Base-by-base conservation (phyloP, 352 stramenopile species). In the Blastocystis sp. region DNA sequence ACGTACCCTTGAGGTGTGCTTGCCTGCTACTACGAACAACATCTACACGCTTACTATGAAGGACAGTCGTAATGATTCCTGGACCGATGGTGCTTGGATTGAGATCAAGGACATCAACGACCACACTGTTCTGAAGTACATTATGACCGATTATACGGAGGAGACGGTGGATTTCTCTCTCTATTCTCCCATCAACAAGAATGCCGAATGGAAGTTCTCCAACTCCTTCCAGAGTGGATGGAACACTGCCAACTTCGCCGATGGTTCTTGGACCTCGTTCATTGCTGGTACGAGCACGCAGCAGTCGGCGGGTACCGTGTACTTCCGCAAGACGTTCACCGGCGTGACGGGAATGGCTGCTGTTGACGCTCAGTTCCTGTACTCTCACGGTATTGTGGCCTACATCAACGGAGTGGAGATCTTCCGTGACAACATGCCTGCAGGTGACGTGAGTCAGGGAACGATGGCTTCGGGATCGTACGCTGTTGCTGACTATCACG, bases 321-420 rank as follows among this genome's bases (percentile, higher is more conserved):
- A 73, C 18, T 73, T 46, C 36, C 38, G 61, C 21, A 51, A 73
- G n/a, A 36, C 61, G n/a, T 73, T 73, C 36, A 73, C 18, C 29
- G 61, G 61, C 18, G 18, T 73, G 18, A 16, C 8, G 18, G 61
- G 18, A 46, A 73, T 73, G 61, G 61, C 61, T 49, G 38, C 61
- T 51, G 24, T 46, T 9, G 61, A 73, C n/a, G 44, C 29, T 24
- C 61, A 40, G 16, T 73, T 73, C 61, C n/a, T 36, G 2, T 73
- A 73, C 29, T 18, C 1, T 40, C 11, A 24, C 11, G 61, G 61
- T 51, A 73, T 73, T 1, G 44, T 73, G 21, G 61, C 61, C 44
- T 73, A 73, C 29, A 51, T 73, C 4, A 73, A 73, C 29, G 61
- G 61, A 46, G n/a, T 73, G 7, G 32, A 73, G 18, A 49, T 73